These are phyloP conservation scores for Penicillium sp. DNA, from an alignment of 2,329 filamentous ascomycete species.

Conservation along the genomic window DNA sequence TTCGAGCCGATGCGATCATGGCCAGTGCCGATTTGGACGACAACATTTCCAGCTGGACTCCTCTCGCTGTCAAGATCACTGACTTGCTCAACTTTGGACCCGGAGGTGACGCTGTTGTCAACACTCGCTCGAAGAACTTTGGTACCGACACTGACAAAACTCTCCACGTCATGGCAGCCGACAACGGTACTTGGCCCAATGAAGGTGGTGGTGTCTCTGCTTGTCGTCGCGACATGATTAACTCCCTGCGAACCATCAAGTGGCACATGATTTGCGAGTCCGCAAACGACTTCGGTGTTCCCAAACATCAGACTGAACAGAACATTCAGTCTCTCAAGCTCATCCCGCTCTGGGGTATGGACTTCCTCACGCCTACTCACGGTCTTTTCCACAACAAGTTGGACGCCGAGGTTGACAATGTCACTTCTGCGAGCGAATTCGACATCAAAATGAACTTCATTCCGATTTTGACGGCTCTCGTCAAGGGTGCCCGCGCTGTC, in stretches of 20 bases:
- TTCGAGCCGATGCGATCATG: constrained; percentile 52
- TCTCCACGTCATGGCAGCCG: constrained; percentile 55
- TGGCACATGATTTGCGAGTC: constrained; percentile 59
- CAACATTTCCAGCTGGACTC: constrained; percentile 55
- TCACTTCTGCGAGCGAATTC: constrained; percentile 46
- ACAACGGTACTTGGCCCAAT: constrained; percentile 56
- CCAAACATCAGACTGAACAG: constrained; percentile 57
- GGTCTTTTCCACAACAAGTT: constrained; percentile 57
- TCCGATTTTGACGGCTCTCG: constrained; percentile 52
- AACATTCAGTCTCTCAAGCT: constrained; percentile 58
- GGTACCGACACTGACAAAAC: constrained; percentile 51
- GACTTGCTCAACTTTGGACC: constrained; percentile 56
- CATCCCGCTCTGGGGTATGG: constrained; percentile 57
- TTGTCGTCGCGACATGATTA: constrained; percentile 57
- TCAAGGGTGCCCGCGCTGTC: constrained; percentile 52
- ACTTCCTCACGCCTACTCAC: constrained; percentile 55
- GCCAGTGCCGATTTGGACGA: constrained; percentile 55
- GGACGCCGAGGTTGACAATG: constrained; percentile 53
- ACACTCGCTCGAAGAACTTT: constrained; percentile 51
- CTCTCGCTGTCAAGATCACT: constrained; percentile 53
- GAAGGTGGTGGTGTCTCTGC: constrained; percentile 58
- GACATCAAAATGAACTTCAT: constrained; percentile 58
- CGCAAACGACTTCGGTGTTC: constrained; percentile 57
- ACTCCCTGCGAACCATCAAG: constrained; percentile 54
- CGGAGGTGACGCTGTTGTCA: constrained; percentile 55